Percentiles rank a stretch among this genome's conserved stretches.
These are phyloP conservation scores for Neopestalotiopsis clavispora DNA, from an alignment of 2,329 filamentous ascomycete species.

Conservation along the genomic window DNA sequence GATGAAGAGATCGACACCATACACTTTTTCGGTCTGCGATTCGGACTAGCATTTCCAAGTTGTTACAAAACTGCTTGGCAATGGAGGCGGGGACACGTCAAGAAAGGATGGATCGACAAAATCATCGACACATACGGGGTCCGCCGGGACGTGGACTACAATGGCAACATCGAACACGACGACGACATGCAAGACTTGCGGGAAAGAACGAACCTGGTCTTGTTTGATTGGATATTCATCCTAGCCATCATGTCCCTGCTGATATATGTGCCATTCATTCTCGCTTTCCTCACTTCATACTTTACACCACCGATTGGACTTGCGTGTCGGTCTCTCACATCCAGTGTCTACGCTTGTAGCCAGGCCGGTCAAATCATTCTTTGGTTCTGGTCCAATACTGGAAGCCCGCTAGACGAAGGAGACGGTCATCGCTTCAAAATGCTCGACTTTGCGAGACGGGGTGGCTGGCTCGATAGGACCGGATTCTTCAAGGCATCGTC, in stretches of 20 bases:
- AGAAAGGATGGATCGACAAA: constrained; percentile 12
- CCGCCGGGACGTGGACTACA: constrained; percentile 6
- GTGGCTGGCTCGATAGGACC: constrained; percentile 3
- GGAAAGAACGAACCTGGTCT: background rate
- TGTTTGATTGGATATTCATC: constrained; percentile 10
- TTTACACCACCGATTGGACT: constrained; percentile 8
- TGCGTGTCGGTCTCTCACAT: constrained; percentile 5
- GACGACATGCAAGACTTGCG: constrained; percentile 5
- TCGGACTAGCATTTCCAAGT: constrained; percentile 13
- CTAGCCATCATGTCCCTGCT: constrained; percentile 1
- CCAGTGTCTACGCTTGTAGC: constrained; percentile 8
- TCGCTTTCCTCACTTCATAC: constrained; percentile 8
- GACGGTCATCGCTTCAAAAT: background rate
- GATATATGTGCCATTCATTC: background rate
- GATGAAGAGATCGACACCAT: constrained; percentile 6
- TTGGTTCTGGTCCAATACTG: constrained; percentile 12
- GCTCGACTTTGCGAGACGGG: background rate
- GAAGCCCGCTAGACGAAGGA: background rate
- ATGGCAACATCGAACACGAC: background rate
- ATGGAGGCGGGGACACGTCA: constrained; percentile 11
- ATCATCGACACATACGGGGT: background rate
- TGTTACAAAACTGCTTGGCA: constrained; percentile 16
- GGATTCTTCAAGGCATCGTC: constrained; percentile 11
- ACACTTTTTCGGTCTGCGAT: constrained; percentile 7
- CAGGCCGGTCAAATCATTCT: constrained; percentile 12